phyloP scores from a whole-genome alignment of 176 grass and related monocot genomes.

The Eragrostis nindensis region DNA sequence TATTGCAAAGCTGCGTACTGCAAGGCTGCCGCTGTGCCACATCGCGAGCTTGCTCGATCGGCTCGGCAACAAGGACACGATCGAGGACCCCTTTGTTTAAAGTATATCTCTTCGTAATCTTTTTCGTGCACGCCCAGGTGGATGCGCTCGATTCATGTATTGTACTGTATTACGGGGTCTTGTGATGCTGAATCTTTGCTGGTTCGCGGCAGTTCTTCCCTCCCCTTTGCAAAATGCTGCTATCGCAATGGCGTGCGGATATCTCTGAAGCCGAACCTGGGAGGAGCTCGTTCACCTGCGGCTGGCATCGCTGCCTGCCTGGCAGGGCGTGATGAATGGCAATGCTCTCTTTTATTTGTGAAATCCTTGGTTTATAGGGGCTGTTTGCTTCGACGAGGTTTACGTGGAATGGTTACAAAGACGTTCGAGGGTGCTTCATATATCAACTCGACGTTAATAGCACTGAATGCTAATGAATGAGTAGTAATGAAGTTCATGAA shows the following conservation, averaged over 20 bases:
- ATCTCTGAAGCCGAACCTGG: neutral
- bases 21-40: conserved; percentile 34
- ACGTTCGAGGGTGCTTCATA: no score
- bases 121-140: neutral
- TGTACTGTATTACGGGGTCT: neutral
- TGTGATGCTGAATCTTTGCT: conserved; percentile 4
- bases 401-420: no score
- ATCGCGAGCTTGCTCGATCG: conserved; percentile 18
- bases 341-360: no score
- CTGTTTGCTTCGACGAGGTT: no score
- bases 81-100: neutral
- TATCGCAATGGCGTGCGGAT: neutral
- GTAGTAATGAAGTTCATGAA: neutral
- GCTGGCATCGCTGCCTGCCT: no score
- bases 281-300: neutral
- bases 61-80: conserved; percentile 16
- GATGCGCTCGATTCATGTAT: neutral
- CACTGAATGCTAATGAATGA: conserved; percentile 33
- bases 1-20: neutral
- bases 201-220: neutral
- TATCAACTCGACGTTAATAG: neutral
- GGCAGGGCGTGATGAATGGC: no score
- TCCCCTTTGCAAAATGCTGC: no score
- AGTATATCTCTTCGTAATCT: conserved; percentile 6
- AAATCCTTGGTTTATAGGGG: no score